These are phyloP conservation scores for Rhynchospora breviuscula DNA, from an alignment of 176 grass and related monocot genomes.

Conservation along the genomic window DNA sequence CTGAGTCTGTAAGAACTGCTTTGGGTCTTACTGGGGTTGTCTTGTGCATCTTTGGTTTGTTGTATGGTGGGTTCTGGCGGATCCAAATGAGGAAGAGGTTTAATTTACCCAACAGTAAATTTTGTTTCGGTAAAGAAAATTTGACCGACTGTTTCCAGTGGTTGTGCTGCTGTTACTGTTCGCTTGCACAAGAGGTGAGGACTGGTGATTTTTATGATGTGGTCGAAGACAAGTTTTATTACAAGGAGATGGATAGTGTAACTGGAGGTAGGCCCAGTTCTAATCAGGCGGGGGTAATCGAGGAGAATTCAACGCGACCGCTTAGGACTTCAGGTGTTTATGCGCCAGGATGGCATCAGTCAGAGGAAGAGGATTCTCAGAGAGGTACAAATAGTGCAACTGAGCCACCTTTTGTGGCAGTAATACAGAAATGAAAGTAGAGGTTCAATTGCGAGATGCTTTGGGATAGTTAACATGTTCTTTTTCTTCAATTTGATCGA, in stretches of 20 bases:
- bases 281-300: background rate
- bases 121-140: conserved; percentile 48
- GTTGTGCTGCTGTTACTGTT: conserved; percentile 61
- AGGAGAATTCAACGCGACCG: conserved; percentile 1
- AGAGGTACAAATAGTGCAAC: background rate
- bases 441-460: background rate
- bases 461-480: background rate
- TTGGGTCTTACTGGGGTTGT: conserved; percentile 49
- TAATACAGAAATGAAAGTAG: conserved; percentile 13
- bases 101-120: conserved; percentile 34
- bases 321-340: conserved; percentile 32
- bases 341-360: background rate
- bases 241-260: conserved; percentile 14
- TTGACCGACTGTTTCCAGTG: conserved; percentile 48
- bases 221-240: conserved; percentile 27
- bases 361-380: background rate
- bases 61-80: conserved; percentile 88
- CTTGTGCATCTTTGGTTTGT: conserved; percentile 48
- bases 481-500: background rate
- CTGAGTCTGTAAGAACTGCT: conserved; percentile 34
- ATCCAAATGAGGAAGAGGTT: conserved; percentile 80
- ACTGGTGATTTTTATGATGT: conserved; percentile 63
- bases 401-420: conserved; percentile 21
- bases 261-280: background rate
- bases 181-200: conserved; percentile 65